Conservation (phyloP, 2,329 filamentous ascomycete species). For the Pseudogymnoascus sp. region DNA sequence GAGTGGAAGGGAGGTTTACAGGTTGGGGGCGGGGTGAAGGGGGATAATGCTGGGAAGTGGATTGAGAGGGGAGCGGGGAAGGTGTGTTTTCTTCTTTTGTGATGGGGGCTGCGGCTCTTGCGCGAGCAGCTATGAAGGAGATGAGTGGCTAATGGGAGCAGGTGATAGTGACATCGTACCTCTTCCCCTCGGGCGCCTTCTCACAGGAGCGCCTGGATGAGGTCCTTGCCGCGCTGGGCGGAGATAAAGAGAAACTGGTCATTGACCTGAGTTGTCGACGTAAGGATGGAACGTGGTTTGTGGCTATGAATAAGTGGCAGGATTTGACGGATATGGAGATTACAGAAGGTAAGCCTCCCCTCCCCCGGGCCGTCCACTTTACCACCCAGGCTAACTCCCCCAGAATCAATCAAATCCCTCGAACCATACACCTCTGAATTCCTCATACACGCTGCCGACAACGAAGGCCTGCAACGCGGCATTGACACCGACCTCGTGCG, state of each 20-base stretch:
- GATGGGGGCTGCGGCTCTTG: not conserved
- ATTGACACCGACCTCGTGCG: slow-evolving; percentile 80
- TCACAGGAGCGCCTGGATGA: slow-evolving; percentile 67
- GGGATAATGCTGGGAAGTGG: slow-evolving; percentile 78
- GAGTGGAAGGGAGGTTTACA: slow-evolving; percentile 79
- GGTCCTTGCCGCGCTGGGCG: slow-evolving; percentile 64
- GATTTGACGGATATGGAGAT: slow-evolving; percentile 95
- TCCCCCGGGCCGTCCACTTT: not conserved
- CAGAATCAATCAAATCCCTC: slow-evolving; percentile 71
- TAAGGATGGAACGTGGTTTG: slow-evolving; percentile 70
- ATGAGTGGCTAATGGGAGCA: slow-evolving; percentile 34
- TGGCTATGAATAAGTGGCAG: slow-evolving; percentile 99
- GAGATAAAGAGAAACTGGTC: slow-evolving; percentile 74
- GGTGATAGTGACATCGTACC: slow-evolving; percentile 94
- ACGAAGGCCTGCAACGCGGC: slow-evolving; percentile 85
- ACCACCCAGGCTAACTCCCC: not conserved
- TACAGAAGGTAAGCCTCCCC: slow-evolving; percentile 58
- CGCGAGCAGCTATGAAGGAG: not conserved
- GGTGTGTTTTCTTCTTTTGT: slow-evolving; percentile 42
- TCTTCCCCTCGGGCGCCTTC: slow-evolving; percentile 81
- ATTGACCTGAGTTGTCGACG: slow-evolving; percentile 89
- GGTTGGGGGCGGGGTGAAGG: slow-evolving; percentile 87
- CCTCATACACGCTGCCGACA: slow-evolving; percentile 92
- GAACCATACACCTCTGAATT: slow-evolving; percentile 96
- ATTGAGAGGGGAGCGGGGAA: slow-evolving; percentile 82